These are phyloP conservation scores for Haematococcus sp. DNA, from an alignment of 139 green algal species.

Conservation along the genomic window DNA sequence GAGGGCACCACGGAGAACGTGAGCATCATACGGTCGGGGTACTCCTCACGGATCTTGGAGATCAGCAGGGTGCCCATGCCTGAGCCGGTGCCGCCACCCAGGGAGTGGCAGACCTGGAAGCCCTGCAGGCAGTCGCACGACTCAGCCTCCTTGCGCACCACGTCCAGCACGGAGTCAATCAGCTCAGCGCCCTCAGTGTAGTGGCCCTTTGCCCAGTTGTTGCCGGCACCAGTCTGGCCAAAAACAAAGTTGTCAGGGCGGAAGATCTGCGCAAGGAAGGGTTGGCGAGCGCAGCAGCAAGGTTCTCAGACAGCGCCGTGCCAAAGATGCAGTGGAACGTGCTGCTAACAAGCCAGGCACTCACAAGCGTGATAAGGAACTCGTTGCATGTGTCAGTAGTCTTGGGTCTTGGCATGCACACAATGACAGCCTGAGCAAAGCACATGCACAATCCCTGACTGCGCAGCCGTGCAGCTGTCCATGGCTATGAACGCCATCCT, in stretches of 20 bases:
- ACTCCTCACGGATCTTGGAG: constrained; percentile 98
- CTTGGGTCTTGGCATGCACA: no score
- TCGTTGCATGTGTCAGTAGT: no score
- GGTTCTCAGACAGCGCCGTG: no score
- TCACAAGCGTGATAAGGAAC: no score
- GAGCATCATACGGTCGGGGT: constrained; percentile 98
- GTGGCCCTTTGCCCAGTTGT: constrained; percentile 99
- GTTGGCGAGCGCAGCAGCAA: not conserved
- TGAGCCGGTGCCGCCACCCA: constrained; percentile 95
- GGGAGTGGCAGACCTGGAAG: constrained; percentile 96
- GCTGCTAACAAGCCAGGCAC: no score
- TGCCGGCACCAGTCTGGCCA: constrained; percentile 91
- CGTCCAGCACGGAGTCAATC: constrained; percentile 96
- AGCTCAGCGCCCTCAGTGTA: constrained; percentile 99
- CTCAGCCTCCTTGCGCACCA: constrained; percentile 98
- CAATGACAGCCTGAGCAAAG: no score
- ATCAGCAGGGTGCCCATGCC: constrained; percentile 99
- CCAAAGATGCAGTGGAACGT: no score
- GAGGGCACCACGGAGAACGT: constrained; percentile 99
- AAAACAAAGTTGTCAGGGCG: constrained; percentile 90
- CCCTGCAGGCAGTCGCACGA: constrained; percentile 96
- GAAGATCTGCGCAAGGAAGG: constrained; percentile 83
- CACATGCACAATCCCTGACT: no score
- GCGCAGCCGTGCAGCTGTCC: no score
- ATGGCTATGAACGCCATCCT: no score